Base-by-base conservation (phyloP, 192 early-diverging fungal species). In the Coemansia sp. region DNA sequence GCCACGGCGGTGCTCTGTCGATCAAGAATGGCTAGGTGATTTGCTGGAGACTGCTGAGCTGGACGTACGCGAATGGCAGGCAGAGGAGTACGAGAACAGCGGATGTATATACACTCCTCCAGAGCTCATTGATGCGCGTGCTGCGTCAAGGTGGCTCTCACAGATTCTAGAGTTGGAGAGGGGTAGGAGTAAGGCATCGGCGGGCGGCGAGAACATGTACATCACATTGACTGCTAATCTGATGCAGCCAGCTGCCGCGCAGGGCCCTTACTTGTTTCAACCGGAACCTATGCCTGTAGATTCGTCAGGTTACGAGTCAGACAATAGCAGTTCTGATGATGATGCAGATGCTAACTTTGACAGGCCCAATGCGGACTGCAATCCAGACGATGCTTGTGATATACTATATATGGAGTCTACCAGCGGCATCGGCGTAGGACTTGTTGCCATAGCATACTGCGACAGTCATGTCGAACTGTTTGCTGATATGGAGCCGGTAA, bases 381-480 rank as follows among this genome's bases (percentile, higher is more conserved):
- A 68, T 31, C 56, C 72, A 28, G 74, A 76, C 41, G 79, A 82
- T 67, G 74, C 71, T 7, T 73, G 74, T 53, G 69, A 56, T 25
- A 67, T 73, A 56, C 54, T 70, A 18, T 73, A 72, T 32, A 25
- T 77, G 65, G 74, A 82, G 44, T 60, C 81, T 2, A 62, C 74
- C 0, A 67, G 84, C 24, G 76, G 78, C 7, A 53, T 52, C 19
- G 66, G 72, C 21, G 58, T 85, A 2, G 80, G 82, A 4, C 68
- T 90, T 10, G 28, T 92, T 12, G 79, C 73, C 7, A 58, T 92
- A 16, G 87, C 85, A 6, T 82, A 81, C 64, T 81, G 80, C 19
- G 83, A 89, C 64, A 85, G 86, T 1, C 78, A 73, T 25, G 66
- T 92, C 25, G 87, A 88, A 27, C 74, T 88, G 23, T 88, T 81